Conservation (phyloP, 331 rosid species). For the Cucumis variabilis region DNA sequence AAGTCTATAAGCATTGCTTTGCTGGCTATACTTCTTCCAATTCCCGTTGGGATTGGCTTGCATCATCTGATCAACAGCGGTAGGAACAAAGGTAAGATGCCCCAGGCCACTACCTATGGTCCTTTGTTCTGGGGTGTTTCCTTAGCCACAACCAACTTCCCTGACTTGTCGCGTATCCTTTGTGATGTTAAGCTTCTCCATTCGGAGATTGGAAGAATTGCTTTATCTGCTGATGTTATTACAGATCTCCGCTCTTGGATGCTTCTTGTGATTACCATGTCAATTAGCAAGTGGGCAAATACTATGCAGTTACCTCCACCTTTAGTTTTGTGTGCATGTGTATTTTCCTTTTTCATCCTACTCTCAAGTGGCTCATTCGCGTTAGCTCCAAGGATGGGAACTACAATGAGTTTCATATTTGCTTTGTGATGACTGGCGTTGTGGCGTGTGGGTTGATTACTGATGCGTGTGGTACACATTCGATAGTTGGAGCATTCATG, state of each 20-base stretch:
- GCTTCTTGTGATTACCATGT: slow-evolving; percentile 40
- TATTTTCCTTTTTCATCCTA: slow-evolving; percentile 9
- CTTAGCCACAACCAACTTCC: slow-evolving; percentile 67
- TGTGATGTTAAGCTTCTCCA: slow-evolving; percentile 64
- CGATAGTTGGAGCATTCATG: slow-evolving; percentile 69
- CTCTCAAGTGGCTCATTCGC: slow-evolving; percentile 41
- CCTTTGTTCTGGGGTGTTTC: slow-evolving; percentile 64
- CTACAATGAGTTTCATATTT: slow-evolving; percentile 41
- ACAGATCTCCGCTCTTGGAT: slow-evolving; percentile 62
- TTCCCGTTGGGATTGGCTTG: slow-evolving; percentile 53
- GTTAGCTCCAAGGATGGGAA: slow-evolving; percentile 37
- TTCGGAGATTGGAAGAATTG: slow-evolving; percentile 25
- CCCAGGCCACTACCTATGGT: slow-evolving; percentile 1
- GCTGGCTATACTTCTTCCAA: slow-evolving; percentile 39
- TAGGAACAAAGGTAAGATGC: neutral
- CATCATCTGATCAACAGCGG: slow-evolving; percentile 34
- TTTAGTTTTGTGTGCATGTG: neutral
- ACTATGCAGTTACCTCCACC: slow-evolving; percentile 37
- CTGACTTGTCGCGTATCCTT: slow-evolving; percentile 62
- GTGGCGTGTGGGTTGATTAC: slow-evolving; percentile 45
- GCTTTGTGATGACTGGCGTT: slow-evolving; percentile 46
- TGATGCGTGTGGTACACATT: slow-evolving; percentile 64
- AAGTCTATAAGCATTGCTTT: slow-evolving; percentile 50
- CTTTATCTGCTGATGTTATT: slow-evolving; percentile 53
- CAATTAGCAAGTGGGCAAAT: slow-evolving; percentile 26